Percentiles rank a stretch among this genome's conserved stretches.
These are phyloP conservation scores for Gonapodya sp. DNA, from an alignment of 192 early-diverging fungal genomes.

Conservation along the genomic window DNA sequence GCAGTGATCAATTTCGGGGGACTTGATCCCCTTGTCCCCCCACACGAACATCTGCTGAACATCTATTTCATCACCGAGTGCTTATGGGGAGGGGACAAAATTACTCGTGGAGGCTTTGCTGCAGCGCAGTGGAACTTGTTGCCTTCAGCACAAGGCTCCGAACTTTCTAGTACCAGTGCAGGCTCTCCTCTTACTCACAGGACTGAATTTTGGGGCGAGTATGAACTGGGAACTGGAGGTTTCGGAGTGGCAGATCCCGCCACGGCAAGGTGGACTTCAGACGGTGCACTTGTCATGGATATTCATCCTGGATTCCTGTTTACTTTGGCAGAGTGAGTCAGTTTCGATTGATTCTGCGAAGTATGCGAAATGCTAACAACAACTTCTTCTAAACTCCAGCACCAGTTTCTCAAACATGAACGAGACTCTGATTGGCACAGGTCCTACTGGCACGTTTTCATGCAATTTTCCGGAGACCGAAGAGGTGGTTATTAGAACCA, in stretches of 20 bases:
- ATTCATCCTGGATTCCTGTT: not conserved
- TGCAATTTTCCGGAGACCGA: not conserved
- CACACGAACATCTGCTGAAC: not conserved
- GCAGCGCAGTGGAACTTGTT: not conserved
- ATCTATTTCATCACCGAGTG: not conserved
- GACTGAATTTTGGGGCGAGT: not conserved
- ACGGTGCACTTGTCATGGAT: not conserved
- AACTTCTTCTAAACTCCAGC: not conserved
- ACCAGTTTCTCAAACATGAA: not conserved
- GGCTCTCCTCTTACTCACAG: not conserved
- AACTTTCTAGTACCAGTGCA: not conserved
- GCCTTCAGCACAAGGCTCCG: not conserved
- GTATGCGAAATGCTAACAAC: not conserved
- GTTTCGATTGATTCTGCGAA: not conserved
- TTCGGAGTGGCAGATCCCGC: not conserved
- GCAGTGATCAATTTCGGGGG: not conserved
- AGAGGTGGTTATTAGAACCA: not conserved
- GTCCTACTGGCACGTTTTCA: not conserved
- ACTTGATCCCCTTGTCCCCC: not conserved
- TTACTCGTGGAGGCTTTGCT: not conserved
- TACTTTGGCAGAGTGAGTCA: not conserved
- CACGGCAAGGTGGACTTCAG: not conserved
- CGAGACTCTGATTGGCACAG: not conserved
- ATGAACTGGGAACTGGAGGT: conserved; percentile 1
- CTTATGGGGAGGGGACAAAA: not conserved